Conservation (phyloP, 768 basidiomycete species). For the Boletus rubescentipes region DNA sequence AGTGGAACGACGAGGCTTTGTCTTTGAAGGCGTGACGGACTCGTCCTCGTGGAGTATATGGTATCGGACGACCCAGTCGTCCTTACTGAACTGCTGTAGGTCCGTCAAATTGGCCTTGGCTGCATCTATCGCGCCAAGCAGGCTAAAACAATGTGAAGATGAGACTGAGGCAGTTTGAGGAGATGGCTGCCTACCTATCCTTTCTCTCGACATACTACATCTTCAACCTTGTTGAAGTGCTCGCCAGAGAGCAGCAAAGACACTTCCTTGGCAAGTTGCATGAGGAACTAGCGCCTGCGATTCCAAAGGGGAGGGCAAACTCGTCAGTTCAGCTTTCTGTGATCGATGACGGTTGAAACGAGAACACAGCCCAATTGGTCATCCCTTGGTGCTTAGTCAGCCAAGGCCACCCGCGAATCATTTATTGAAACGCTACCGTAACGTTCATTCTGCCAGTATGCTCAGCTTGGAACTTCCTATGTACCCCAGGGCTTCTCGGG, state of each 20-base stretch:
- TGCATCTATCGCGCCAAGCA: slow-evolving; percentile 74
- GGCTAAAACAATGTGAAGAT: slow-evolving; percentile 16
- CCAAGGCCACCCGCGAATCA: background rate
- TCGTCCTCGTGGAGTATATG: slow-evolving; percentile 60
- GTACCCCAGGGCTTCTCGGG: too few relatives aligned
- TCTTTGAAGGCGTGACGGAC: slow-evolving; percentile 29
- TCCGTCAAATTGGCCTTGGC: slow-evolving; percentile 68
- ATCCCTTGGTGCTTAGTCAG: slow-evolving; percentile 22
- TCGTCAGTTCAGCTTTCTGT: background rate
- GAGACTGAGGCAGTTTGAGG: background rate
- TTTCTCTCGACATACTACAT: slow-evolving; percentile 75
- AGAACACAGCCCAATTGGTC: slow-evolving; percentile 10
- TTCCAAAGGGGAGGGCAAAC: background rate
- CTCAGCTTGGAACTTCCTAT: too few relatives aligned
- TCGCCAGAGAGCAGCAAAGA: slow-evolving; percentile 17
- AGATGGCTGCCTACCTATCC: slow-evolving; percentile 56
- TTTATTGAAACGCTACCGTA: too few relatives aligned
- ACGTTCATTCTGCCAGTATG: too few relatives aligned
- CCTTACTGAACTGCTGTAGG: slow-evolving; percentile 77
- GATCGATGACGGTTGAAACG: background rate
- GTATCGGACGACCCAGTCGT: slow-evolving; percentile 87
- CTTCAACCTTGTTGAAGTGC: slow-evolving; percentile 57
- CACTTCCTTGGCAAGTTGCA: slow-evolving; percentile 16
- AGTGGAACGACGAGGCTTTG: slow-evolving; percentile 38
- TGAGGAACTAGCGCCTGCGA: slow-evolving; percentile 9